Percentiles rank a stretch among this genome's conserved stretches.
Conservation (phyloP, 2,329 filamentous ascomycete genomes). For the Trematosphaeria pertusa region DNA sequence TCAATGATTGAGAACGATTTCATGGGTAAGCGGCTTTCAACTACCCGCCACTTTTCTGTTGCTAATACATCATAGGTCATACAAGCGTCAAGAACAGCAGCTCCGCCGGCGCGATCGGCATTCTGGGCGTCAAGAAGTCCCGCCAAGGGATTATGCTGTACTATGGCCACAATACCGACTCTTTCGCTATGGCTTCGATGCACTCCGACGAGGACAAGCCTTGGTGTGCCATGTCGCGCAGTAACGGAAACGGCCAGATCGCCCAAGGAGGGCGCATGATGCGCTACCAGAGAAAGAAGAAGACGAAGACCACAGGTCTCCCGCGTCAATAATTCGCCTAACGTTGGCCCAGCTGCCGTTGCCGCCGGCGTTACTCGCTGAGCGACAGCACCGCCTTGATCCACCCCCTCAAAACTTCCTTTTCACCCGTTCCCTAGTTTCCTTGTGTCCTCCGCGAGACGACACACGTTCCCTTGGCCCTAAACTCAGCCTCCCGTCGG, state of each 20-base stretch:
- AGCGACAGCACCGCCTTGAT: too few relatives aligned
- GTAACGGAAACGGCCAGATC: slow-evolving; percentile 59
- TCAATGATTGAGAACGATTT: slow-evolving; percentile 88
- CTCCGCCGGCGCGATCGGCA: slow-evolving; percentile 86
- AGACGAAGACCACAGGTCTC: slow-evolving; percentile 21
- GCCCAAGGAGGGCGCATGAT: slow-evolving; percentile 64
- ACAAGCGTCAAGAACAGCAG: slow-evolving; percentile 81
- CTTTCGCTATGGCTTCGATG: slow-evolving; percentile 87
- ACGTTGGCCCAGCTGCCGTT: too few relatives aligned
- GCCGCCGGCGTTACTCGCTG: too few relatives aligned
- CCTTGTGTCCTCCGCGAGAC: too few relatives aligned
- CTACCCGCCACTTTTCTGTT: not conserved
- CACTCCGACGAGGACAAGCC: slow-evolving; percentile 77
- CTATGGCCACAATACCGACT: slow-evolving; percentile 96
- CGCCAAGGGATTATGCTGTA: slow-evolving; percentile 79
- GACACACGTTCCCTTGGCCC: too few relatives aligned
- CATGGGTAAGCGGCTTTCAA: slow-evolving; percentile 66
- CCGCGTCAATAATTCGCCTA: slow-evolving; percentile 2
- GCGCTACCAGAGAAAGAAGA: slow-evolving; percentile 39
- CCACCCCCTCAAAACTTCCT: too few relatives aligned
- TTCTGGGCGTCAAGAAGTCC: slow-evolving; percentile 88
- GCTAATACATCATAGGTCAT: slow-evolving; percentile 59
- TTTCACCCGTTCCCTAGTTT: too few relatives aligned
- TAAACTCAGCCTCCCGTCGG: too few relatives aligned
- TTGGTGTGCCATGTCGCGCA: slow-evolving; percentile 87